phyloP scores from a whole-genome alignment of 305 asterid genomes.

The Petunia hybrid region DNA sequence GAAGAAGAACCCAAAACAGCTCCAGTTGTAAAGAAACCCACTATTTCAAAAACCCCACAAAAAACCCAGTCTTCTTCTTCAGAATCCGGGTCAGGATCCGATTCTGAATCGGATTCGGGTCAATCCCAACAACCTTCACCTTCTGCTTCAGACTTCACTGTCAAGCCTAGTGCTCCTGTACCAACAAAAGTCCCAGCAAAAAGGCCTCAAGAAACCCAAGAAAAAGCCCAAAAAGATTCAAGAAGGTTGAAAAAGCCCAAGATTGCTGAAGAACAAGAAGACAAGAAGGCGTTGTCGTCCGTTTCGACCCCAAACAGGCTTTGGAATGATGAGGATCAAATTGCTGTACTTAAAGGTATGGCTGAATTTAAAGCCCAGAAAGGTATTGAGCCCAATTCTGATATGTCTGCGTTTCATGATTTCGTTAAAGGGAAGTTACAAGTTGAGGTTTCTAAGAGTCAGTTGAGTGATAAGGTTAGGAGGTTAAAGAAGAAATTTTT shows the following conservation, averaged over 20 bases:
- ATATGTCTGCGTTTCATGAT: constrained; percentile 51
- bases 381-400: constrained; percentile 48
- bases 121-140: constrained; percentile 47
- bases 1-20: constrained; percentile 18
- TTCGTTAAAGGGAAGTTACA: constrained; percentile 49
- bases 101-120: constrained; percentile 43
- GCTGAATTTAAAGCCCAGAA: constrained; percentile 46
- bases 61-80: constrained; percentile 24
- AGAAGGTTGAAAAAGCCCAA: constrained; percentile 39
- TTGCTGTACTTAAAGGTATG: constrained; percentile 56
- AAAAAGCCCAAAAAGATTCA: constrained; percentile 12
- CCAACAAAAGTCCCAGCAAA: constrained; percentile 34
- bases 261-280: constrained; percentile 33
- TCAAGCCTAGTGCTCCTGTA: constrained; percentile 40
- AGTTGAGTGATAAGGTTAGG: constrained; percentile 53
- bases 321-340: constrained; percentile 64
- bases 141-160: constrained; percentile 49
- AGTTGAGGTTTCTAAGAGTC: constrained; percentile 48
- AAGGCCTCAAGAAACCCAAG: constrained; percentile 30
- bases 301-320: constrained; percentile 43
- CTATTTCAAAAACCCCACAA: constrained; percentile 30
- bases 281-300: constrained; percentile 34
- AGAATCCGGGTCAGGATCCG: constrained; percentile 24
- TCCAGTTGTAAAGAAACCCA: constrained; percentile 23
- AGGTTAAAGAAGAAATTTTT: constrained; percentile 59